Percentiles rank a stretch among this genome's conserved stretches.
These are phyloP conservation scores for Tetramitus jugosus DNA, from an alignment of 208 protist species.

Conservation along the genomic window DNA sequence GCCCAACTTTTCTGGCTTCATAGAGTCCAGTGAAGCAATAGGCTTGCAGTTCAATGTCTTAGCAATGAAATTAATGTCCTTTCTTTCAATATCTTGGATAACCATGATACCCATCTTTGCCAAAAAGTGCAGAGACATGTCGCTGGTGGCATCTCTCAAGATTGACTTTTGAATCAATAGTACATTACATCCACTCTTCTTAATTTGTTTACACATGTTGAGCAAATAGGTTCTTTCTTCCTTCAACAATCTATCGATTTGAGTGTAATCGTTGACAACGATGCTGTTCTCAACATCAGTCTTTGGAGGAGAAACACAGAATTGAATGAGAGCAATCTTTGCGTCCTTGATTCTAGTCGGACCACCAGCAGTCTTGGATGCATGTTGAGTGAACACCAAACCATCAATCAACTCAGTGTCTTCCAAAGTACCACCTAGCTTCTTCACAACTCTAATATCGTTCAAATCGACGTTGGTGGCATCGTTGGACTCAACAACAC, in stretches of 20 bases:
- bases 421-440: slow-evolving; percentile 90
- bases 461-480: slow-evolving; percentile 91
- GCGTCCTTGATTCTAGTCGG: slow-evolving; percentile 84
- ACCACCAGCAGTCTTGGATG: slow-evolving; percentile 71
- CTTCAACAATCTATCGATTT: slow-evolving; percentile 94
- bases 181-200: slow-evolving; percentile 95
- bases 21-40: slow-evolving; percentile 87
- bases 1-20: slow-evolving; percentile 88
- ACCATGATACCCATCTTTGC: slow-evolving; percentile 98
- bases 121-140: slow-evolving; percentile 95
- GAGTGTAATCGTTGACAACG: slow-evolving; percentile 88
- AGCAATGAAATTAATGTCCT: slow-evolving; percentile 97
- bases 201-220: slow-evolving; percentile 92
- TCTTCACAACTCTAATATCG: slow-evolving; percentile 85
- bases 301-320: slow-evolving; percentile 97
- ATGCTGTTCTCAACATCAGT: slow-evolving; percentile 88
- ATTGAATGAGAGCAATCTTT: slow-evolving; percentile 99
- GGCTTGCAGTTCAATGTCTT: slow-evolving; percentile 92
- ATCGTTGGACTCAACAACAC: slow-evolving; percentile 61
- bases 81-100: slow-evolving; percentile 96
- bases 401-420: slow-evolving; percentile 91
- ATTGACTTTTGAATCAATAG: slow-evolving; percentile 99
- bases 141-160: slow-evolving; percentile 92
- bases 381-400: slow-evolving; percentile 87
- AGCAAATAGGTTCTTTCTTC: slow-evolving; percentile 97